Percentiles rank a stretch among this genome's conserved stretches.
phyloP scores from a whole-genome alignment of 495 filamentous ascomycete species.

The Podospora anserina region DNA sequence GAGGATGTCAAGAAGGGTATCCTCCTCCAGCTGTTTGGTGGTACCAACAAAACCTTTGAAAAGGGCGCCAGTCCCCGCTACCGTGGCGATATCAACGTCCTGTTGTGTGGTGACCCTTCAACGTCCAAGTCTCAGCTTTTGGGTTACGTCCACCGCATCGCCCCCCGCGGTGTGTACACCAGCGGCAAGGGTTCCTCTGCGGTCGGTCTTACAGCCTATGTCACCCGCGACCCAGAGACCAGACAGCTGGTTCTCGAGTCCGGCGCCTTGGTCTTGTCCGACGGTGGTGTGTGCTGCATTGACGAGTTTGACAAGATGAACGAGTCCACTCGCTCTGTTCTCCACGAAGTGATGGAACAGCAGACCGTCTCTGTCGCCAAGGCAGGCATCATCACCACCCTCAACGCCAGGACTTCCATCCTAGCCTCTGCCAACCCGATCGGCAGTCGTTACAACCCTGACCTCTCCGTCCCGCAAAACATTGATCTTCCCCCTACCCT shows the following conservation, averaged over 20 bases:
- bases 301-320: constrained; percentile 99
- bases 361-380: constrained; percentile 99
- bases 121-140: constrained; percentile 94
- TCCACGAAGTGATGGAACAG: constrained; percentile 99
- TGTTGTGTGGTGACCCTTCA: constrained; percentile 94
- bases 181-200: constrained; percentile 96
- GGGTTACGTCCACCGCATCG: constrained; percentile 94
- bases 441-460: constrained; percentile 93
- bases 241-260: constrained; percentile 94
- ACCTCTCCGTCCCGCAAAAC: constrained; percentile 92
- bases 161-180: constrained; percentile 94
- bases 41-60: constrained; percentile 97
- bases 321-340: constrained; percentile 87
- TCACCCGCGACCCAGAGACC: constrained; percentile 88
- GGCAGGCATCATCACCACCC: constrained; percentile 96
- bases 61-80: constrained; percentile 95
- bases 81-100: constrained; percentile 93
- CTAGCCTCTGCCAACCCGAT: constrained; percentile 97
- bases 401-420: constrained; percentile 92
- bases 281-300: constrained; percentile 97
- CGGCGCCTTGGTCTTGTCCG: constrained; percentile 89
- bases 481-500: constrained; percentile 95
- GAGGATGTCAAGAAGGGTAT: constrained; percentile 99
- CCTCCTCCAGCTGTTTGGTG: constrained; percentile 91
- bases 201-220: constrained; percentile 96